Evolutionary conservation across 192 early-diverging fungal species (phyloP).

Genomic region (Coemansia sp.): DNA sequence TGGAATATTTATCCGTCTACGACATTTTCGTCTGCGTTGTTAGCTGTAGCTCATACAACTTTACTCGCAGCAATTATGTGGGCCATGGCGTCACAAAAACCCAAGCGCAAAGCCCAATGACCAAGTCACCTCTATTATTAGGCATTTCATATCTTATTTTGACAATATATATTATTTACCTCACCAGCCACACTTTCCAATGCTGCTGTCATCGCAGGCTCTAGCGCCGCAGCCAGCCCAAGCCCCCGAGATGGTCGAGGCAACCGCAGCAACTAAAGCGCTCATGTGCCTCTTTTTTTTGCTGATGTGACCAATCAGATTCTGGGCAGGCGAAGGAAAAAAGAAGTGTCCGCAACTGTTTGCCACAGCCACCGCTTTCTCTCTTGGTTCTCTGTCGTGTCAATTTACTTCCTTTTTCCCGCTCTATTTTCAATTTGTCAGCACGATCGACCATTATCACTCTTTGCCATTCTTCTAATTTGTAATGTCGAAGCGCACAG

Average conservation of each 20-base stretch:
- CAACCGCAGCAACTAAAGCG: neutral
- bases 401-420: neutral
- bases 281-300: neutral
- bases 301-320: neutral
- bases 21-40: slow-evolving; percentile 39
- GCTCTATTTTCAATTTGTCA: neutral
- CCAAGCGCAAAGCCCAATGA: neutral
- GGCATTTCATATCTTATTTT: neutral
- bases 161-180: neutral
- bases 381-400: neutral
- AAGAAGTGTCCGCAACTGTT: neutral
- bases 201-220: neutral
- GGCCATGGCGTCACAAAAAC: neutral
- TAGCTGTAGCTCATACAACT: slow-evolving; percentile 59
- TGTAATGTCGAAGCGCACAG: slow-evolving; percentile 1
- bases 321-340: neutral
- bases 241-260: neutral
- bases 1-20: slow-evolving; percentile 94
- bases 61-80: slow-evolving; percentile 56
- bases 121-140: neutral
- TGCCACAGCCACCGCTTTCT: neutral
- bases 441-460: neutral
- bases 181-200: neutral
- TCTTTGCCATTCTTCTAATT: neutral
- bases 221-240: neutral